Evolutionary conservation across 2,329 filamentous ascomycete genomes (phyloP).

Genomic region (Myriosclerotinia duriaeana): DNA sequence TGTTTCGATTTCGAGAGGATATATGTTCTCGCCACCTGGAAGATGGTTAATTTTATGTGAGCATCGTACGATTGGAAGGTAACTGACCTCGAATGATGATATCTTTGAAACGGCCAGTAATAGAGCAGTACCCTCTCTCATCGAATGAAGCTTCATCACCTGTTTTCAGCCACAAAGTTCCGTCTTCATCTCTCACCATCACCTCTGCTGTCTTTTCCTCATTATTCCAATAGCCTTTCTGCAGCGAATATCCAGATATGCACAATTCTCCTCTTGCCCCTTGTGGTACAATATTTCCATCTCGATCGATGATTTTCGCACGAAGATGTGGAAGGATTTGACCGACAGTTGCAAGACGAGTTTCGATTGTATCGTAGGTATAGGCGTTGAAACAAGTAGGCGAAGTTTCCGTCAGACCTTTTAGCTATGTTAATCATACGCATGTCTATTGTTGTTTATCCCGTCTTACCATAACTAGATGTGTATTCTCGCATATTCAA

Average conservation of each 20-base stretch:
- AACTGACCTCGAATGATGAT: conserved; percentile 60
- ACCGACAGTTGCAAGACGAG: conserved; percentile 69
- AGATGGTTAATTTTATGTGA: background rate
- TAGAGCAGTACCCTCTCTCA: conserved; percentile 47
- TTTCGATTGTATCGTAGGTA: conserved; percentile 67
- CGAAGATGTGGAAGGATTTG: conserved; percentile 72
- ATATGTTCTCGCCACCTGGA: conserved; percentile 52
- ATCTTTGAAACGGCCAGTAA: conserved; percentile 69
- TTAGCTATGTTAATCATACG: background rate
- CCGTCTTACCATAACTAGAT: conserved; percentile 44
- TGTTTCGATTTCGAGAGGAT: conserved; percentile 70
- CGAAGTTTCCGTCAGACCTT: conserved; percentile 69
- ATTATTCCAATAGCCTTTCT: conserved; percentile 67
- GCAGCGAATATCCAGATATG: conserved; percentile 51
- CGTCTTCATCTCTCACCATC: conserved; percentile 34
- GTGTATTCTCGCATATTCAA: conserved; percentile 69
- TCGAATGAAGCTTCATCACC: conserved; percentile 56
- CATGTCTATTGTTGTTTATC: background rate
- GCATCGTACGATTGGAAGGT: conserved; percentile 37
- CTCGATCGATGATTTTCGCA: conserved; percentile 66
- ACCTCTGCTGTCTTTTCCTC: conserved; percentile 33
- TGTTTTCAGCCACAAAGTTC: conserved; percentile 50
- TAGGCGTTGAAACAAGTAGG: conserved; percentile 81
- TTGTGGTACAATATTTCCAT: conserved; percentile 56
- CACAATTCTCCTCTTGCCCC: conserved; percentile 52